Conservation (phyloP, 1,284 basidiomycete genomes). For the Rugosomyces carneus region DNA sequence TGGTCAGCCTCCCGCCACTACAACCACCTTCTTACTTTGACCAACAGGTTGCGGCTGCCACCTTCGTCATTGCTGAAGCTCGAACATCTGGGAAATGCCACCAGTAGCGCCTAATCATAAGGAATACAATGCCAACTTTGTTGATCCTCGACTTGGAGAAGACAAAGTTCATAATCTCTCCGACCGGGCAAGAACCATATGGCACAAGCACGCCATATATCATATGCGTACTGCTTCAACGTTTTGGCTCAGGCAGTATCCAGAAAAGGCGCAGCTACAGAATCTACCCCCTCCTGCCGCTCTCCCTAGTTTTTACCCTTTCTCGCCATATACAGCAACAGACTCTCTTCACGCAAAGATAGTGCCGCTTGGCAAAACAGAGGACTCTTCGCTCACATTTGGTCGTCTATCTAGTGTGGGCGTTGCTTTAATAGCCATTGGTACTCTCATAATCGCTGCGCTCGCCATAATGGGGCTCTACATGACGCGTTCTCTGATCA, state of each 20-base stretch:
- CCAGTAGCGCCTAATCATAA: neutral
- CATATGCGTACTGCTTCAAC: slow-evolving; percentile 1
- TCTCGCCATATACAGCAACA: slow-evolving; percentile 11
- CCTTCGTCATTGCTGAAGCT: neutral
- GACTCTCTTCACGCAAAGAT: slow-evolving; percentile 16
- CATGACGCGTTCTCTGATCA: slow-evolving; percentile 12
- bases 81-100: neutral
- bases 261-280: neutral
- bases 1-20: neutral
- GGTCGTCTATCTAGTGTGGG: slow-evolving; percentile 7
- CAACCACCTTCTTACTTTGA: neutral
- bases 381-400: neutral
- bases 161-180: neutral
- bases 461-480: slow-evolving; percentile 7
- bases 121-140: neutral
- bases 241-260: slow-evolving; percentile 8
- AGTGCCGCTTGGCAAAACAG: slow-evolving; percentile 4
- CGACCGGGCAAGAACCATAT: neutral
- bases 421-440: slow-evolving; percentile 10
- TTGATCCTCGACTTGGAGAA: neutral
- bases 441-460: slow-evolving; percentile 7
- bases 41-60: neutral
- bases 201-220: slow-evolving; percentile 1
- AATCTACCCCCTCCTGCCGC: neutral
- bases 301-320: slow-evolving; percentile 5